phyloP scores from a whole-genome alignment of 2,329 filamentous ascomycete species.

The Coleophoma cylindrospora region DNA sequence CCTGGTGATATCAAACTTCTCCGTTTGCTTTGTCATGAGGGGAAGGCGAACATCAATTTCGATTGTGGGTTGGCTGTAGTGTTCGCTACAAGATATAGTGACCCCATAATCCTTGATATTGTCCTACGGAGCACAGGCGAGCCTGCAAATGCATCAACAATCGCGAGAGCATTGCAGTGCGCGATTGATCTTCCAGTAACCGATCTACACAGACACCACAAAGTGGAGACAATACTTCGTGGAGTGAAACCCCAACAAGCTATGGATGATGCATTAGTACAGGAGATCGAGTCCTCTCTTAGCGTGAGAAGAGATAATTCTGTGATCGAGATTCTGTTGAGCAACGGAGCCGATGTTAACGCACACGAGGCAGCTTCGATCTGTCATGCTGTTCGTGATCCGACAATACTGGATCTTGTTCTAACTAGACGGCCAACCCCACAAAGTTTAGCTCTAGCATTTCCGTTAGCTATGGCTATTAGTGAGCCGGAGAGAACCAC shows the following conservation, averaged over 20 bases:
- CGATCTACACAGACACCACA: conserved; percentile 23
- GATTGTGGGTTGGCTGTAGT: conserved; percentile 35
- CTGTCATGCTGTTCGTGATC: conserved; percentile 42
- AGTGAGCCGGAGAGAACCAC: conserved; percentile 3
- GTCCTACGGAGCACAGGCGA: conserved; percentile 4
- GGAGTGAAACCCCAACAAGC: conserved; percentile 37
- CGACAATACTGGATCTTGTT: conserved; percentile 42
- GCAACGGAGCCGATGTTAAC: conserved; percentile 50
- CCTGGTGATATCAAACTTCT: conserved; percentile 47
- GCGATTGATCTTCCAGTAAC: conserved; percentile 7
- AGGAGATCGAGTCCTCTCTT: conserved; percentile 44
- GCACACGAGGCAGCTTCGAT: conserved; percentile 45
- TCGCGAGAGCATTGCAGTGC: conserved; percentile 5
- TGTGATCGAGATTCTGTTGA: conserved; percentile 41
- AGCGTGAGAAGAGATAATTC: conserved; percentile 35
- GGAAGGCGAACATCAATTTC: conserved; percentile 49
- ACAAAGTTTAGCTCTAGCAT: conserved; percentile 22
- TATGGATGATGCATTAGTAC: conserved; percentile 40
- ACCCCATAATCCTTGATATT: conserved; percentile 5
- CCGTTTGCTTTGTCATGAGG: conserved; percentile 42
- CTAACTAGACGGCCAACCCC: conserved; percentile 36
- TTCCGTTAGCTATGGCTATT: conserved; percentile 5
- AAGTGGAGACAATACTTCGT: conserved; percentile 42
- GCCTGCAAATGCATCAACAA: conserved; percentile 3
- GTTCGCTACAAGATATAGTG: conserved; percentile 4